A percentile compares a stretch with the other conserved stretches of the same genome.
Evolutionary conservation across 805 yeast species (phyloP).

Genomic region (Torulaspora maleeae): DNA sequence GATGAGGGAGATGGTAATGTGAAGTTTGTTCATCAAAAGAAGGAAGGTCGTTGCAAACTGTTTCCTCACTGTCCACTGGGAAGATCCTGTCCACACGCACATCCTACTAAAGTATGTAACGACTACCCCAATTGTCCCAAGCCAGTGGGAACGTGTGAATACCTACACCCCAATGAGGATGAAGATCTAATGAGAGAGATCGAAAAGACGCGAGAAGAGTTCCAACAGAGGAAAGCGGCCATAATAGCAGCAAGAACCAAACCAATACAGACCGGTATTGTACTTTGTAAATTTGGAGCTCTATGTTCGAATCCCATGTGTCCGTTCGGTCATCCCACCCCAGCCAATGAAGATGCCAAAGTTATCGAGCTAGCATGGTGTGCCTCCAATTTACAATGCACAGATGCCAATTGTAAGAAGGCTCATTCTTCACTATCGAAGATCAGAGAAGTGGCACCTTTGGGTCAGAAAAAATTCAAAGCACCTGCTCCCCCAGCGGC

Average conservation of each 20-base stretch:
- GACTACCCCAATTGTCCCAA: conserved; percentile 75
- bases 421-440: conserved; percentile 80
- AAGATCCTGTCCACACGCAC: conserved; percentile 67
- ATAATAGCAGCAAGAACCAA: conserved; percentile 34
- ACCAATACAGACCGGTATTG: conserved; percentile 46
- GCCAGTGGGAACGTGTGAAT: conserved; percentile 77
- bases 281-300: conserved; percentile 71
- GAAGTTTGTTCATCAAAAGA: conserved; percentile 42
- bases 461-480: conserved; percentile 26
- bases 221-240: conserved; percentile 41
- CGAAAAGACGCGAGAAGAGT: conserved; percentile 56
- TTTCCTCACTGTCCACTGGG: conserved; percentile 66
- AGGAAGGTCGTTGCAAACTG: conserved; percentile 61
- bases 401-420: conserved; percentile 55
- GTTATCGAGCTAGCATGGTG: conserved; percentile 74
- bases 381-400: conserved; percentile 60
- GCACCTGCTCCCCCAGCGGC: conserved; percentile 10
- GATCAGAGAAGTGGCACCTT: conserved; percentile 37
- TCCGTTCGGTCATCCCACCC: conserved; percentile 90
- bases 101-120: conserved; percentile 73
- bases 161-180: conserved; percentile 81
- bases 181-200: conserved; percentile 63
- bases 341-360: conserved; percentile 69
- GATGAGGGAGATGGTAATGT: conserved; percentile 26
- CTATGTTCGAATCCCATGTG: conserved; percentile 74